phyloP scores from a whole-genome alignment of 2,329 filamentous ascomycete genomes.

The Talaromyces sp. region DNA sequence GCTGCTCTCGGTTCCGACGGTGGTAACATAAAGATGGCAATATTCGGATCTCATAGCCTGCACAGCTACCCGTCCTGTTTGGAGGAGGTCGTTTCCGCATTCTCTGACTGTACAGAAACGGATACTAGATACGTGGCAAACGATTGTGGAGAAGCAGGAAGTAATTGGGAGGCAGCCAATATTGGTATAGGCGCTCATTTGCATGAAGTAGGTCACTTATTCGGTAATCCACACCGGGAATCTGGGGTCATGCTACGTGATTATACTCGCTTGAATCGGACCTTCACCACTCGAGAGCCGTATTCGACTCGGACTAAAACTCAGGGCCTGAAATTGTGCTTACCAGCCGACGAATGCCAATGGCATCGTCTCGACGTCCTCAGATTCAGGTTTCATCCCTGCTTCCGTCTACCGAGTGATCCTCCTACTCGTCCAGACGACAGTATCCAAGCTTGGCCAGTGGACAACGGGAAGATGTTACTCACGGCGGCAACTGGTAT shows the following conservation, averaged over 20 bases:
- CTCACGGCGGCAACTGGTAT: conserved; percentile 78
- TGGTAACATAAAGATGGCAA: conserved; percentile 74
- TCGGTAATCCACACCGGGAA: conserved; percentile 87
- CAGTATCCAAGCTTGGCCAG: conserved; percentile 80
- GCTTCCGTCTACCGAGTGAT: conserved; percentile 81
- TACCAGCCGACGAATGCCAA: conserved; percentile 75
- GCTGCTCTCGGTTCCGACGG: conserved; percentile 74
- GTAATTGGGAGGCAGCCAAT: conserved; percentile 92
- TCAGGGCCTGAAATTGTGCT: conserved; percentile 69
- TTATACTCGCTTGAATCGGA: conserved; percentile 78
- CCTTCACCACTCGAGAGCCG: conserved; percentile 75
- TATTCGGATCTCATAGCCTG: conserved; percentile 89
- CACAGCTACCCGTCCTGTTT: conserved; percentile 87
- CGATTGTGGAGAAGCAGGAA: conserved; percentile 80
- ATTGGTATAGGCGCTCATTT: conserved; percentile 91
- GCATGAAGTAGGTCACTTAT: conserved; percentile 84
- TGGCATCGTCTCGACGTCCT: conserved; percentile 91
- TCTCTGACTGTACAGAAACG: conserved; percentile 85
- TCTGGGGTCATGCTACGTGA: conserved; percentile 89
- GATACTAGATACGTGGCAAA: conserved; percentile 78
- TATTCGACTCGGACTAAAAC: conserved; percentile 84
- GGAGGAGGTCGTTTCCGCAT: conserved; percentile 85
- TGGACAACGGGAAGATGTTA: conserved; percentile 72
- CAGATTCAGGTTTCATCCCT: conserved; percentile 84
- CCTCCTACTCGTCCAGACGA: conserved; percentile 61